Percentiles rank a stretch among this genome's conserved stretches.
Conservation (phyloP, 164 flowering plant species). For the Echeveria elegans region DNA sequence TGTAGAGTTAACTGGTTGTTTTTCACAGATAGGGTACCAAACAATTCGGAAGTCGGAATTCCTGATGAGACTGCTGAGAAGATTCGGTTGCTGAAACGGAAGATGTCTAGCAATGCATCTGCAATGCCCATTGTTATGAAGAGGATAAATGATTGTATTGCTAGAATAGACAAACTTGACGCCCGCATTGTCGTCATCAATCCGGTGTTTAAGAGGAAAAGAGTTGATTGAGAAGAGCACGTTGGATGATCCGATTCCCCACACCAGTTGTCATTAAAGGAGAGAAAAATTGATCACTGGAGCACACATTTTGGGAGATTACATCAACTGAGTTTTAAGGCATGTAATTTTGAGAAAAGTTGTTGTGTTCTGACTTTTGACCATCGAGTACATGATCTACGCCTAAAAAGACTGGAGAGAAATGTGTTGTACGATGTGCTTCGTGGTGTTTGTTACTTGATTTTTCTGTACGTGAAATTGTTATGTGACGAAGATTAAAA, state of each 20-base stretch:
- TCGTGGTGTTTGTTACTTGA: not conserved
- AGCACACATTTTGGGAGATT: not conserved
- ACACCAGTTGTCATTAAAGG: too few species aligned
- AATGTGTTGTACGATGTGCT: too few species aligned
- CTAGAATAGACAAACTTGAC: slow-evolving; percentile 45
- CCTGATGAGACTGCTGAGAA: slow-evolving; percentile 30
- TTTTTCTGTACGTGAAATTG: not conserved
- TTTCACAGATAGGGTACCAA: not conserved
- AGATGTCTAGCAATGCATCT: slow-evolving; percentile 41
- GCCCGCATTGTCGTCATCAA: slow-evolving; percentile 27
- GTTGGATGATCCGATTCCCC: not conserved
- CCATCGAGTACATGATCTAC: too few species aligned
- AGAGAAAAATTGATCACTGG: too few species aligned
- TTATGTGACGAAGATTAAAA: too few species aligned
- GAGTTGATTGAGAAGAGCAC: slow-evolving; percentile 16
- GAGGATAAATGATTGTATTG: slow-evolving; percentile 56
- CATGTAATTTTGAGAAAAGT: not conserved
- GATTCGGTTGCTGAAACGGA: slow-evolving; percentile 33
- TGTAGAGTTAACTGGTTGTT: not conserved
- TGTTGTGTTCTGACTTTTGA: not conserved
- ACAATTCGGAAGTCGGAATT: slow-evolving; percentile 11
- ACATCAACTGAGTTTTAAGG: too few species aligned
- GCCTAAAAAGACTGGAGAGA: too few species aligned
- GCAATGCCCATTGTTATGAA: slow-evolving; percentile 39
- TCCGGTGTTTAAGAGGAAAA: slow-evolving; percentile 61